A percentile compares a stretch with the other conserved stretches of the same genome.
Conservation (phyloP, 192 early-diverging fungal genomes). For the Podila clonocystis region DNA sequence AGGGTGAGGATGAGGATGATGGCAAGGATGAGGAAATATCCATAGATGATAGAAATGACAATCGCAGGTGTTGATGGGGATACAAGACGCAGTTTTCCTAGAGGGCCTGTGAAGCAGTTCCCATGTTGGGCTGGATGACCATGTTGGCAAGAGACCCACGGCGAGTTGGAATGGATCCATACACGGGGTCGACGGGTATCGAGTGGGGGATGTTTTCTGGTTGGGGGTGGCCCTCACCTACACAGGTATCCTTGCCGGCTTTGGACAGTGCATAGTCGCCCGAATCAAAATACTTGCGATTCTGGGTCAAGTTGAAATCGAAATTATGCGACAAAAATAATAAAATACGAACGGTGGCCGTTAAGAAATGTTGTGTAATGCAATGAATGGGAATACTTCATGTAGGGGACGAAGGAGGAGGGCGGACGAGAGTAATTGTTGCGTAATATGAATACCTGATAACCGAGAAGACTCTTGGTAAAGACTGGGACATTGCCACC, state of each 20-base stretch:
- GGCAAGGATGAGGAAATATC: constrained; percentile 1
- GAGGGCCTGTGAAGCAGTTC: constrained; percentile 28
- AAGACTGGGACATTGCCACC: constrained; percentile 22
- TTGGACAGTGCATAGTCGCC: constrained; percentile 97
- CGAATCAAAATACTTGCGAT: constrained; percentile 99
- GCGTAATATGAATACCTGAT: constrained; percentile 18
- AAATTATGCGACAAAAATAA: too few relatives aligned
- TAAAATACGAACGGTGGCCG: neutral
- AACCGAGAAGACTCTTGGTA: constrained; percentile 29
- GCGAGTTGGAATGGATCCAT: constrained; percentile 39
- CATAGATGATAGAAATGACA: too few relatives aligned
- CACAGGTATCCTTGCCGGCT: constrained; percentile 86
- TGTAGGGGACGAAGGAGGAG: too few relatives aligned
- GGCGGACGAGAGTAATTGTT: too few relatives aligned
- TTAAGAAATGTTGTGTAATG: neutral
- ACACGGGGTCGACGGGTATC: constrained; percentile 35
- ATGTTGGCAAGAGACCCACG: constrained; percentile 43
- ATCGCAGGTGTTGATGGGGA: too few relatives aligned
- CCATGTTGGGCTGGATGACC: constrained; percentile 22
- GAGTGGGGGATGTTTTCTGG: constrained; percentile 92
- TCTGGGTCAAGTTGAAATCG: constrained; percentile 34
- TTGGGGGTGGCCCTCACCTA: constrained; percentile 90
- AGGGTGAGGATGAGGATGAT: neutral
- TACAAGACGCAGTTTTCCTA: constrained; percentile 1
- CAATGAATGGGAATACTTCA: neutral